Percentiles rank a stretch among this genome's conserved stretches.
These are phyloP conservation scores for Coemansia sp. DNA, from an alignment of 192 early-diverging fungal genomes.

Conservation along the genomic window DNA sequence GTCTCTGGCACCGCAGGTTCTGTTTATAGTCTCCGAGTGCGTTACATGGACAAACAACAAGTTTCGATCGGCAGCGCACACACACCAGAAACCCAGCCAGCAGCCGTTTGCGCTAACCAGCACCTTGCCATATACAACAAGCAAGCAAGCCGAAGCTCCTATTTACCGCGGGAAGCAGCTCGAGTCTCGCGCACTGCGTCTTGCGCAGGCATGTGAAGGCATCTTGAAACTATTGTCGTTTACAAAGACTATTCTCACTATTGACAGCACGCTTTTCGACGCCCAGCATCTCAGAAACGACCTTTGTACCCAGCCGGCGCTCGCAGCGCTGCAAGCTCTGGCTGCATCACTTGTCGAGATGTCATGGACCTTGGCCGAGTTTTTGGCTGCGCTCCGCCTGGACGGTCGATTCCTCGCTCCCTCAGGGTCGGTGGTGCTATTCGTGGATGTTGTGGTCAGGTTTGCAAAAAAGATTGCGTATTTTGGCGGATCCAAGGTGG, in stretches of 20 bases:
- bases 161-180: conserved; percentile 27
- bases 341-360: conserved; percentile 42
- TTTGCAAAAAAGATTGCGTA: conserved; percentile 36
- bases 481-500: conserved; percentile 19
- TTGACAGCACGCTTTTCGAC: conserved; percentile 10
- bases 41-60: conserved; percentile 28
- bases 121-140: background rate
- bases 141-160: background rate
- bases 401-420: conserved; percentile 24
- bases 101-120: background rate
- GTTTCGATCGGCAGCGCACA: background rate
- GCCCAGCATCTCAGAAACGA: conserved; percentile 2
- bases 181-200: conserved; percentile 39
- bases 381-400: conserved; percentile 24
- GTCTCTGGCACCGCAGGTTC: conserved; percentile 20
- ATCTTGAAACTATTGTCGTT: conserved; percentile 35
- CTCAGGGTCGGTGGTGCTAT: conserved; percentile 30
- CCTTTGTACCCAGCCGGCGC: background rate
- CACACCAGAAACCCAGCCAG: background rate
- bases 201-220: conserved; percentile 32
- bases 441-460: conserved; percentile 28
- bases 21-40: conserved; percentile 45
- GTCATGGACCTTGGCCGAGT: conserved; percentile 44
- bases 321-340: conserved; percentile 24
- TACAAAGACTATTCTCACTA: conserved; percentile 14